These are phyloP conservation scores for Magnolia kwangsiensis DNA, from an alignment of 164 flowering plant genomes.

Conservation along the genomic window DNA sequence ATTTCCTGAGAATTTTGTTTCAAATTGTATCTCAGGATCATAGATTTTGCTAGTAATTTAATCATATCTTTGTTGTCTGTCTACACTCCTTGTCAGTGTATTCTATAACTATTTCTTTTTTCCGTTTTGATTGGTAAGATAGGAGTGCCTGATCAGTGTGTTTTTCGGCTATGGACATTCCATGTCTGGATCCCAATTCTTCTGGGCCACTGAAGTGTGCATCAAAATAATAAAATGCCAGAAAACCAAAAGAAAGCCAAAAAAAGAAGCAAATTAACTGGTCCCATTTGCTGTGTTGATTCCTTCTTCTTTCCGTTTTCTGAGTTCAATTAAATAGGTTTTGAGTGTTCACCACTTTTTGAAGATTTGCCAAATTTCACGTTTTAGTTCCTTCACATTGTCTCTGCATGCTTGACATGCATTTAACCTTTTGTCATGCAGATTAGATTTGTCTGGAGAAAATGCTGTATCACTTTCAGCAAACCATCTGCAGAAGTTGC, in stretches of 20 bases:
- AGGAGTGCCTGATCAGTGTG: too few relatives aligned
- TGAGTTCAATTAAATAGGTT: background rate
- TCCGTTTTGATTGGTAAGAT: too few relatives aligned
- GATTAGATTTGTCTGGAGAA: slow-evolving; percentile 53
- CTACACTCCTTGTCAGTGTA: too few relatives aligned
- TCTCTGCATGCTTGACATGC: background rate
- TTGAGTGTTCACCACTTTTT: background rate
- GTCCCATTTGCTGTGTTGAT: background rate
- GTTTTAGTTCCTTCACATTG: background rate
- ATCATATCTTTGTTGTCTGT: too few relatives aligned
- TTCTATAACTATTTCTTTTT: too few relatives aligned
- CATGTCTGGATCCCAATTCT: too few relatives aligned
- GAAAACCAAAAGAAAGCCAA: background rate
- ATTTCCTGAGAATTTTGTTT: too few relatives aligned
- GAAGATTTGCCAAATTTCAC: background rate
- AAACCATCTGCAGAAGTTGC: slow-evolving; percentile 91
- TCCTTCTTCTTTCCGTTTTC: background rate
- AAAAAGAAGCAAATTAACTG: background rate
- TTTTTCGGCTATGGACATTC: too few relatives aligned
- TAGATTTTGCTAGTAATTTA: background rate
- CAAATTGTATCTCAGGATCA: background rate
- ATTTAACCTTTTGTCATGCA: slow-evolving; percentile 12
- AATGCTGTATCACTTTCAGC: slow-evolving; percentile 65
- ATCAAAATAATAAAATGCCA: background rate
- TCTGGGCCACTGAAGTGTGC: background rate